Base-by-base conservation (phyloP, 257 asterid genomes). In the Solanum lycopersicoides region DNA sequence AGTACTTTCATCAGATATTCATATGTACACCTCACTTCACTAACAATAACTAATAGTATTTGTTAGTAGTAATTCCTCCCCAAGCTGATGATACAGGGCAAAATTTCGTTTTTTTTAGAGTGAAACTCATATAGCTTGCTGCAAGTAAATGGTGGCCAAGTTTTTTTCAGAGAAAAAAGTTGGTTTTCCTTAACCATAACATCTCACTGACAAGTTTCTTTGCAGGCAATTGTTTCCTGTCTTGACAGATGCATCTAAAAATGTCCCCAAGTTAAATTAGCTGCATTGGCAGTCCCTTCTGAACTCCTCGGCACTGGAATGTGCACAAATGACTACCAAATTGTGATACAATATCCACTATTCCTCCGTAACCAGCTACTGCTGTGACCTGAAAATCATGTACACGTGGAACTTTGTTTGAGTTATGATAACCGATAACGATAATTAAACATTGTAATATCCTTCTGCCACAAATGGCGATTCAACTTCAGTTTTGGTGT, bases 281-380 rank as follows among this genome's bases (percentile, higher is more conserved):
- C 28, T 76, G 8, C 68, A 72, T 56, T 79, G 88, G 50, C 56
- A 66, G 85, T 72, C 89, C 71, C 63, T 83, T 80, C 88, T 88
- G 93, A 39, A 91, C 86, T 45, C 97, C 93, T 88, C 87, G 89
- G 90, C 96, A 92, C 73, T 98, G 95, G 89, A 95, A 95, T 44
- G 97, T 96, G 91, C 98, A 94, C 85, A 90, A 89, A 88, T 95
- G 99, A 91, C 99, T 97, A 84, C 99, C 99, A 37, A 92, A 97
- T 88, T 91, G 96, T n/a, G 99, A 95, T 90, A 97, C 92, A 80
- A 97, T 79, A 92, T 97, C 99, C n/a, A 97, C 99, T 73, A 94
- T 89, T n/a, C 91, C 98, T 90, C 99, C 99, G 86, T 94, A 95
- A 71, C 99, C 99, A 89, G 97, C 93, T 83, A 95, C 98, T 39